Evolutionary conservation across 192 early-diverging fungal genomes (phyloP), one percentile per base, ranked within the genome.

Genomic region (Phycomyces blakesleeanus): DNA sequence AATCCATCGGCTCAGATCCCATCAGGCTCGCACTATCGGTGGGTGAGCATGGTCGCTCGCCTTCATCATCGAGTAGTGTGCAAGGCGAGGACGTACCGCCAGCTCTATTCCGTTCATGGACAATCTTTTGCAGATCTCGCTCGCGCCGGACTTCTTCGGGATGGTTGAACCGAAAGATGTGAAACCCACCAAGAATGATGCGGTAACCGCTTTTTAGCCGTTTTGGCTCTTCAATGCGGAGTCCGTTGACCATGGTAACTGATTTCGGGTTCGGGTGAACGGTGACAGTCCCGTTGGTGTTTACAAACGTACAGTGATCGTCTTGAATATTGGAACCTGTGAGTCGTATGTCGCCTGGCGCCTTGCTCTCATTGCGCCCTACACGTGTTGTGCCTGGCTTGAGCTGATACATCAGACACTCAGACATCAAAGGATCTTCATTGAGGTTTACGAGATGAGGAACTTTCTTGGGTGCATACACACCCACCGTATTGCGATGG

Each of bases 371-470:
- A n/a, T 78, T 64, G 0, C 77, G 68, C 2, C 91, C 93, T n/a
- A 93, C 91, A 1, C 73, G 59, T 0, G 91, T 91, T 12, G 62
- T 74, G 10, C 94, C 94, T 1, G 78, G 78, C 40, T 89, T 89
- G 56, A 96, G 75, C 52, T 89, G 89, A 75, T 93, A 94, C 22
- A 96, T 83, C 9, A 96, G 80, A 58, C 92, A 94, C 66, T 96
- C 93, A 15, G 89, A 89, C 87, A 91, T 89, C 21, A 89, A 79
- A 44, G 93, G 90, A 69, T 96, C 90, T 67, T 94, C 93, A 66
- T 89, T 93, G 18, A 93, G 81, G 61, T 94, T 96, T 50, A 96
- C 85, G 50, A 96, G 78, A 71, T 93, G 92, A 16, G 94, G 92
- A 51, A 87, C 80, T 25, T 81, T 84, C 40, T 89, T 87, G n/a